Evolutionary conservation across 192 early-diverging fungal species (phyloP).

Genomic region (Coemansia sp.): DNA sequence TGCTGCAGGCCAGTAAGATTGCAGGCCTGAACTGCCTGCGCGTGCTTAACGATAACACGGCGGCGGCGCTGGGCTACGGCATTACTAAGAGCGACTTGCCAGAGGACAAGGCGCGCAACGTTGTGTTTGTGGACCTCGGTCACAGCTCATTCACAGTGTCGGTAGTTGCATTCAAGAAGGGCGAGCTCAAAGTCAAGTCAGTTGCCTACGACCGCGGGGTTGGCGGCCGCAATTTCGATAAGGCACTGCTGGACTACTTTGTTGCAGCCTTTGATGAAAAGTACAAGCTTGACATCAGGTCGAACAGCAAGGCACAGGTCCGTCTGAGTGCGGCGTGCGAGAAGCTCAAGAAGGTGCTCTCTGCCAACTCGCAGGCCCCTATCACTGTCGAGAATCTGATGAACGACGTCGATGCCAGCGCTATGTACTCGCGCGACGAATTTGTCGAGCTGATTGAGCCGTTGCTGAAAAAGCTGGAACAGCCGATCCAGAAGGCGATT

Average conservation of each 20-base stretch:
- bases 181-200: slow-evolving; percentile 88
- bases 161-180: slow-evolving; percentile 91
- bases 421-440: slow-evolving; percentile 79
- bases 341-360: slow-evolving; percentile 95
- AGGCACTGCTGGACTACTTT: slow-evolving; percentile 83
- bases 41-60: slow-evolving; percentile 91
- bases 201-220: slow-evolving; percentile 91
- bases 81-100: slow-evolving; percentile 98
- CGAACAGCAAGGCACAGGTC: slow-evolving; percentile 86
- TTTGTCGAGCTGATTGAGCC: slow-evolving; percentile 80
- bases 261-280: slow-evolving; percentile 87
- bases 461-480: slow-evolving; percentile 68
- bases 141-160: slow-evolving; percentile 82
- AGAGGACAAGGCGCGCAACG: slow-evolving; percentile 86
- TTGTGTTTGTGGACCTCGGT: slow-evolving; percentile 93
- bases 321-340: slow-evolving; percentile 87
- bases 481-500: slow-evolving; percentile 75
- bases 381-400: slow-evolving; percentile 94
- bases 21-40: slow-evolving; percentile 87
- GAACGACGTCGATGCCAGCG: slow-evolving; percentile 91
- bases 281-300: slow-evolving; percentile 90
- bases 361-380: slow-evolving; percentile 85
- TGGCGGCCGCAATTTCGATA: slow-evolving; percentile 95
- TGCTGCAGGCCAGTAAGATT: slow-evolving; percentile 84
- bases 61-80: slow-evolving; percentile 93